Conservation (phyloP, 2,329 filamentous ascomycete species). For the Drechslerella coelobrocha region DNA sequence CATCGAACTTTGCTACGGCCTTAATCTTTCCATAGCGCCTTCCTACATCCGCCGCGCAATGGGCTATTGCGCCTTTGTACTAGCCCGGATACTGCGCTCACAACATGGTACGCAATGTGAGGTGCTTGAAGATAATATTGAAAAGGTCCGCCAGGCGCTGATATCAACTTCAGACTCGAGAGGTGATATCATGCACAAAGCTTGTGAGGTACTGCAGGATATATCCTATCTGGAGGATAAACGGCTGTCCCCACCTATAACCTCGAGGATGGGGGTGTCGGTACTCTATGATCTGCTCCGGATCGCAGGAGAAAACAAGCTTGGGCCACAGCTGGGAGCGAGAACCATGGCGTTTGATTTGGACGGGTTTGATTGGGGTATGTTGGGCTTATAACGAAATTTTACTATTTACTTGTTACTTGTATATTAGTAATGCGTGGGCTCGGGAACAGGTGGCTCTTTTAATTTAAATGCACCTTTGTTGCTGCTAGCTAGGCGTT, state of each 20-base stretch:
- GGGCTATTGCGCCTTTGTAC: constrained; percentile 26
- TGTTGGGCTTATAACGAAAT: constrained; percentile 14
- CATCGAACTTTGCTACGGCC: constrained; percentile 25
- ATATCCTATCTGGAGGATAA: constrained; percentile 32
- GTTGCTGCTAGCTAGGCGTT: too few relatives aligned
- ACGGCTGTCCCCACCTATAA: constrained; percentile 19
- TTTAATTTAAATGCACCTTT: too few relatives aligned
- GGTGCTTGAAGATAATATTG: constrained; percentile 29
- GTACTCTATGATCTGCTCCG: constrained; percentile 24
- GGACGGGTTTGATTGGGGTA: constrained; percentile 32
- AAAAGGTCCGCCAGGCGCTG: constrained; percentile 25
- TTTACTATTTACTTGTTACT: not conserved
- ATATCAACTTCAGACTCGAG: constrained; percentile 24
- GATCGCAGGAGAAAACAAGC: constrained; percentile 24
- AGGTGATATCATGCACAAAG: constrained; percentile 28
- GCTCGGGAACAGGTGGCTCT: not conserved
- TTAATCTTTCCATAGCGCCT: constrained; percentile 32
- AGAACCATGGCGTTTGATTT: constrained; percentile 23
- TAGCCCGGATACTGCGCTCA: constrained; percentile 19
- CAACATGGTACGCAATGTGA: constrained; percentile 29
- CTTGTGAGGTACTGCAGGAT: constrained; percentile 22
- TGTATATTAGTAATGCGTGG: not conserved
- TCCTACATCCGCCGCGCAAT: constrained; percentile 23
- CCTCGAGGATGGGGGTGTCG: constrained; percentile 19
- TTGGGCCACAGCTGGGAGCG: constrained; percentile 12